Percentiles rank a stretch among this genome's conserved stretches.
These are phyloP conservation scores for Aspergillus transmontanensis DNA, from an alignment of 2,329 filamentous ascomycete species.

Conservation along the genomic window DNA sequence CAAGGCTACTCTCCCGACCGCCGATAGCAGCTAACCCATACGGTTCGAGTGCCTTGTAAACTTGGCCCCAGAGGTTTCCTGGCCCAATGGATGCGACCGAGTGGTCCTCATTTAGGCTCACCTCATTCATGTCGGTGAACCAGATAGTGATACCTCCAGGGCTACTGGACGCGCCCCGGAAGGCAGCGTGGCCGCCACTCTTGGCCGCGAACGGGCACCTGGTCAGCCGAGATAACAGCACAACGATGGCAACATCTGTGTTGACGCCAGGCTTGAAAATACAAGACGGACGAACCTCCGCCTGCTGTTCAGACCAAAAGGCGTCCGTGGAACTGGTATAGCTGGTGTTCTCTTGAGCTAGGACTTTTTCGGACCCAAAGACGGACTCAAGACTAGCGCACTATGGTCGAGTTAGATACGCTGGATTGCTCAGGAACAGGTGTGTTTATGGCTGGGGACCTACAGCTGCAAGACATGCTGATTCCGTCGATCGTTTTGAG, in stretches of 20 bases:
- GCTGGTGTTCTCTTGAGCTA: conserved; percentile 16
- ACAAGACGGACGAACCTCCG: conserved; percentile 35
- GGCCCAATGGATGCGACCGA: conserved; percentile 32
- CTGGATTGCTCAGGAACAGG: not conserved
- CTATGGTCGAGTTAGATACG: not conserved
- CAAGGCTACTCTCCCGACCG: conserved; percentile 30
- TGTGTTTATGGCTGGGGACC: not conserved
- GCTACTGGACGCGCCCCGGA: conserved; percentile 56
- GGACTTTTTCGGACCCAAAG: conserved; percentile 19
- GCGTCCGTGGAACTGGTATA: conserved; percentile 25
- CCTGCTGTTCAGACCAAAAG: conserved; percentile 44
- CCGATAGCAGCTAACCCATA: conserved; percentile 36
- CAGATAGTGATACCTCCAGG: conserved; percentile 42
- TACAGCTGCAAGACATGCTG: not conserved
- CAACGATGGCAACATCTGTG: conserved; percentile 33
- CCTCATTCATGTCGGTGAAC: conserved; percentile 32
- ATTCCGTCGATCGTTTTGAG: not conserved
- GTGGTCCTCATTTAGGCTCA: conserved; percentile 32
- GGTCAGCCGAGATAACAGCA: conserved; percentile 34
- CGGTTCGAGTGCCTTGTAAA: conserved; percentile 36
- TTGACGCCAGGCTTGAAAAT: conserved; percentile 34
- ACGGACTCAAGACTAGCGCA: not conserved
- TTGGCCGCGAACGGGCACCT: conserved; percentile 56
- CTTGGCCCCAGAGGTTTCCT: conserved; percentile 38
- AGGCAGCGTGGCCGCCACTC: conserved; percentile 61